Conservation (phyloP, 805 yeast species). For the Diddensiella santjacobensis region DNA sequence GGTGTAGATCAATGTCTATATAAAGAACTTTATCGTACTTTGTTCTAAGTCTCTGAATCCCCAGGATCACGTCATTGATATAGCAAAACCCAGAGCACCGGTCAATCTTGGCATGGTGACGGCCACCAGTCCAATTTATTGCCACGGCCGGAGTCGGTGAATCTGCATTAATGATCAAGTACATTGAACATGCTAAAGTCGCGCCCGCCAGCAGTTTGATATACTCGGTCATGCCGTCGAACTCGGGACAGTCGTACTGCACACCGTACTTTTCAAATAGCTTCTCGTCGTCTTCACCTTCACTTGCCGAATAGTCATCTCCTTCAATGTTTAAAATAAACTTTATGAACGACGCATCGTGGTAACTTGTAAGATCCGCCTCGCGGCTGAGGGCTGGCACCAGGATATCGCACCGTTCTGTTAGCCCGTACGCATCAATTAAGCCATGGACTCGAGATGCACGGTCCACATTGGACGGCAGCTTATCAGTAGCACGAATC, state of each 20-base stretch:
- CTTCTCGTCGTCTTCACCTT: slow-evolving; percentile 13
- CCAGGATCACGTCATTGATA: slow-evolving; percentile 62
- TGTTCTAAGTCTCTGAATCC: slow-evolving; percentile 47
- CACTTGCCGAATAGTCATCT: slow-evolving; percentile 16
- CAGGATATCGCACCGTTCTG: slow-evolving; percentile 29
- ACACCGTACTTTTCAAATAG: slow-evolving; percentile 42
- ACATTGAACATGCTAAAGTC: slow-evolving; percentile 47
- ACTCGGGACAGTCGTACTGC: slow-evolving; percentile 60
- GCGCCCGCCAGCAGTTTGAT: slow-evolving; percentile 52
- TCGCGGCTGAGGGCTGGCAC: slow-evolving; percentile 30
- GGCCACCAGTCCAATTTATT: slow-evolving; percentile 76
- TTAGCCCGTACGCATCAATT: slow-evolving; percentile 41
- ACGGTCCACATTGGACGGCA: slow-evolving; percentile 55
- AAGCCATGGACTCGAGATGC: slow-evolving; percentile 43
- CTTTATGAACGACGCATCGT: slow-evolving; percentile 43
- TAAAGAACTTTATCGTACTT: slow-evolving; percentile 49
- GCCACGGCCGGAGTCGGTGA: slow-evolving; percentile 33
- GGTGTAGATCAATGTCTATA: slow-evolving; percentile 71
- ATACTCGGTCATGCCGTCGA: slow-evolving; percentile 51
- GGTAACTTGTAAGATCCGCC: slow-evolving; percentile 47
- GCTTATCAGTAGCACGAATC: slow-evolving; percentile 33
- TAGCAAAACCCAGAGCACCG: slow-evolving; percentile 71
- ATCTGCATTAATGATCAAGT: slow-evolving; percentile 23
- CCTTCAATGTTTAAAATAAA: slow-evolving; percentile 35
- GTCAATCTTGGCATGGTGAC: slow-evolving; percentile 60